These are phyloP conservation scores for Coniochaeta prunicola DNA, from an alignment of 2,329 filamentous ascomycete species.

Conservation along the genomic window DNA sequence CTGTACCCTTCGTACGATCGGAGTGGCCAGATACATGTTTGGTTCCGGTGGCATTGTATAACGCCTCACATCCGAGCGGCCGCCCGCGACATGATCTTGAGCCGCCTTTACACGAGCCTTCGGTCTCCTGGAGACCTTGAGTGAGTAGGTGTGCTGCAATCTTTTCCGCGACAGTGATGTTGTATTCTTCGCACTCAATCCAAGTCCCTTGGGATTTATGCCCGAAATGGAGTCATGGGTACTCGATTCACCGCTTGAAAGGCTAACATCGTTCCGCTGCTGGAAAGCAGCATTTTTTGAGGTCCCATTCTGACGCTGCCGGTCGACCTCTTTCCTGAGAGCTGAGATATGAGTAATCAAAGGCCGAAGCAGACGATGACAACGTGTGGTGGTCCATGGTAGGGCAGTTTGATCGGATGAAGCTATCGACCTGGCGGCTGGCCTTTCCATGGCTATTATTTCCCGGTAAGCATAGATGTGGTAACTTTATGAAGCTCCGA, in stretches of 20 bases:
- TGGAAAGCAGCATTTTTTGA: not conserved
- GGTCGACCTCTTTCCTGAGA: conserved; percentile 24
- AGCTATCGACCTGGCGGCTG: not conserved
- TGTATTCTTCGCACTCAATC: not conserved
- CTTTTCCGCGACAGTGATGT: conserved; percentile 7
- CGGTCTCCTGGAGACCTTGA: conserved; percentile 6
- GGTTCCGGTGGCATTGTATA: conserved; percentile 8
- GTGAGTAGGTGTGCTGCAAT: conserved; percentile 15
- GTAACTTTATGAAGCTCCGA: not conserved
- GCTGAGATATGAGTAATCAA: conserved; percentile 33
- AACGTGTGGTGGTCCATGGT: conserved; percentile 40
- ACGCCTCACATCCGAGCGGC: conserved; percentile 6
- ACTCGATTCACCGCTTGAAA: not conserved
- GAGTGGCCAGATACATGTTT: conserved; percentile 22
- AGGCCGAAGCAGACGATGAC: conserved; percentile 38
- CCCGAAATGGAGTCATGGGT: not conserved
- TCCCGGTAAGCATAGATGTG: not conserved
- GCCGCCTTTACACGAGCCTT: not conserved
- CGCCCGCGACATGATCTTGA: not conserved
- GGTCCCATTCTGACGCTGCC: not conserved
- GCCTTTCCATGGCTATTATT: not conserved
- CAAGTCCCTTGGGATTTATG: not conserved
- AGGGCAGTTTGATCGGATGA: conserved; percentile 9
- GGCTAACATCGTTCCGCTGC: not conserved
- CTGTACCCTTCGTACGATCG: conserved; percentile 21